phyloP scores from a whole-genome alignment of 1,284 basidiomycete species.

The Apiotrichum sp. region DNA sequence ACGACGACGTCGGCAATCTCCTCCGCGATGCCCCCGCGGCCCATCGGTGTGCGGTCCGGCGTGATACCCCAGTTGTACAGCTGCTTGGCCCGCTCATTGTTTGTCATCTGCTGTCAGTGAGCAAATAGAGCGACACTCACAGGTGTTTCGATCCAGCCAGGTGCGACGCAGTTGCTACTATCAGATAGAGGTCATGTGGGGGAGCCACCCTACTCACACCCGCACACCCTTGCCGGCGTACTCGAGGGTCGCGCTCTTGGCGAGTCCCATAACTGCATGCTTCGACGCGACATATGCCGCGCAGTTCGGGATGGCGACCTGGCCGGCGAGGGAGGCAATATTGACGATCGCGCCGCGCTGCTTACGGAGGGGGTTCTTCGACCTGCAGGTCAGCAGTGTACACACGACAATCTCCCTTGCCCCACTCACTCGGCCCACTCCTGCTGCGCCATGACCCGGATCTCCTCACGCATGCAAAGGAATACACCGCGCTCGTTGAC shows the following conservation, averaged over 20 bases:
- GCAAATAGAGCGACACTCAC: not conserved
- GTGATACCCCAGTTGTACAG: conserved; percentile 6
- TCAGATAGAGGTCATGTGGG: not conserved
- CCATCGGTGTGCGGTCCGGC: conserved; percentile 10
- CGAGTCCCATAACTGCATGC: conserved; percentile 20
- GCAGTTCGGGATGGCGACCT: not conserved
- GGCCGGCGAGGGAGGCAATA: conserved; percentile 14
- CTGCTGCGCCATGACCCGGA: conserved; percentile 19
- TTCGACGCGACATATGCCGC: conserved; percentile 16
- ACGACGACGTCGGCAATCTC: conserved; percentile 33
- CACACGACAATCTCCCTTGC: no score
- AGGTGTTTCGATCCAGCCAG: conserved; percentile 15
- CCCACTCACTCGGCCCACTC: not conserved
- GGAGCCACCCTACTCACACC: conserved; percentile 1
- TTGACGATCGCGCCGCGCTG: conserved; percentile 25
- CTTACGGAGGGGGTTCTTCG: conserved; percentile 7
- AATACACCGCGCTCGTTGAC: conserved; percentile 25
- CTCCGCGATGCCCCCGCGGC: conserved; percentile 21
- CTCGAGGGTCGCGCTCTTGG: conserved; percentile 16
- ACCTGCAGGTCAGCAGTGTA: not conserved
- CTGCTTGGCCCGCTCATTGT: not conserved
- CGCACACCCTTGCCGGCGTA: conserved; percentile 13
- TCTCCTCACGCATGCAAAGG: conserved; percentile 18
- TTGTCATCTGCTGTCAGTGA: not conserved
- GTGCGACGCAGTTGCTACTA: conserved; percentile 16